Evolutionary conservation across 257 asterid species (phyloP), one percentile per base, ranked within the genome.

Genomic region (Solanum paucissectum): DNA sequence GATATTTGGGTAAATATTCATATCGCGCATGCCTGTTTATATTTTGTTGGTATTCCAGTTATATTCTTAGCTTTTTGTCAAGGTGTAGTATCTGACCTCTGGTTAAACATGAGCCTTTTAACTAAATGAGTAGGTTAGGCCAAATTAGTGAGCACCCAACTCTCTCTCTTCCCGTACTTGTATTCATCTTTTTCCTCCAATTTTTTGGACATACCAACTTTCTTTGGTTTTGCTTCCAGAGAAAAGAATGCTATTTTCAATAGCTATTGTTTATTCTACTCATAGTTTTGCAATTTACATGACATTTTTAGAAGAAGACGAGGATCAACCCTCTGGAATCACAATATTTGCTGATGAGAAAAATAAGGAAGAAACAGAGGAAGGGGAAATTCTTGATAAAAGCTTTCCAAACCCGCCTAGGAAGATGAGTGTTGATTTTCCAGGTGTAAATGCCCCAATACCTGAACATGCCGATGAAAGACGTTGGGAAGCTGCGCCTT

Each of bases 381-480:
- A 95, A 89, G 98, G 97, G 62, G 98, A 95, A 88, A 93, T 96
- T 88, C 94, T 91, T 23, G 96, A 90, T 64, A 87, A 81, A 40
- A 86, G 89, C 87, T 38, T n/a, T 55, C 32, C 71, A 5, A 93
- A 90, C 60, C 93, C 93, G 49, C 87, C 93, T 34, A 90, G 72
- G 89, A 94, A 90, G 87, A 95, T 55, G 99, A 94, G 93, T 34
- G 95, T 96, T 46, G 89, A 96, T 88, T 97, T 92, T 88, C 99
- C 99, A 3, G 99, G 99, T 81, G 88, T 97, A 91, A 97, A 97
- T 88, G 98, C 98, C 34, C 99, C 99, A 3, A 93, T 97, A 68
- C 99, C 99, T 13, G 95, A 93, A 84, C 91, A 93, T 71, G 98
- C 98, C 14, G 95, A 96, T 73, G 93, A 91, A 90, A 90, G 92